Conservation (phyloP, 345 rosid species). For the Boechera retrofracta region DNA sequence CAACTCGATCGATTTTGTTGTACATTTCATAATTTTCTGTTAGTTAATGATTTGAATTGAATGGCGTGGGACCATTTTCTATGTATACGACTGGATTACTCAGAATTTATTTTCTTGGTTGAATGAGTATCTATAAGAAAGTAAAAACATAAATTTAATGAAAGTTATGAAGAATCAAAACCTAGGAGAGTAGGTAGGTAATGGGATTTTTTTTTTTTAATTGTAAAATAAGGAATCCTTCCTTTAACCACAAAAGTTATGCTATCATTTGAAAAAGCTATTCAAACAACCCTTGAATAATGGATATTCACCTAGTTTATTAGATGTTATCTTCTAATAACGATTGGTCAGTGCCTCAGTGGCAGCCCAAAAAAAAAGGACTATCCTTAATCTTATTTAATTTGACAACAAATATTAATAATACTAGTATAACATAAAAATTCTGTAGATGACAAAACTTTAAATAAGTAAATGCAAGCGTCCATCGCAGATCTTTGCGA, state of each 20-base stretch:
- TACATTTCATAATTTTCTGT: constrained; percentile 18
- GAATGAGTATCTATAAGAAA: constrained; percentile 10
- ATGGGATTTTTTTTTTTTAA: not conserved
- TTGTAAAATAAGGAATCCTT: constrained; percentile 11
- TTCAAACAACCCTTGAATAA: constrained; percentile 15
- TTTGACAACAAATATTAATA: not conserved
- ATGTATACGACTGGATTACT: not conserved
- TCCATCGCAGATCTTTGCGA: constrained; percentile 42
- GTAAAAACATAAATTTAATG: not conserved
- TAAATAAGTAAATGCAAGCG: constrained; percentile 23
- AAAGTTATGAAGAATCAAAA: constrained; percentile 14
- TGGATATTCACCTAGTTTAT: constrained; percentile 24
- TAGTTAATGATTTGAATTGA: constrained; percentile 29
- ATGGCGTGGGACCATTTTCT: constrained; percentile 33
- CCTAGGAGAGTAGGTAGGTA: constrained; percentile 34
- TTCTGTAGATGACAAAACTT: constrained; percentile 23
- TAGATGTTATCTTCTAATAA: constrained; percentile 21
- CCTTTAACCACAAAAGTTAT: constrained; percentile 19
- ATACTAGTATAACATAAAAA: not conserved
- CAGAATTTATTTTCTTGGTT: not conserved
- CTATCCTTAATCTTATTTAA: constrained; percentile 10
- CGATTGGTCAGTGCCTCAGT: constrained; percentile 26
- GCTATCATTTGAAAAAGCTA: not conserved
- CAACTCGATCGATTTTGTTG: constrained; percentile 18
- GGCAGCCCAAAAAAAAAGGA: constrained; percentile 23